These are phyloP conservation scores for Plasmodium inui DNA, from an alignment of 169 alveolate genomes.

Conservation along the genomic window DNA sequence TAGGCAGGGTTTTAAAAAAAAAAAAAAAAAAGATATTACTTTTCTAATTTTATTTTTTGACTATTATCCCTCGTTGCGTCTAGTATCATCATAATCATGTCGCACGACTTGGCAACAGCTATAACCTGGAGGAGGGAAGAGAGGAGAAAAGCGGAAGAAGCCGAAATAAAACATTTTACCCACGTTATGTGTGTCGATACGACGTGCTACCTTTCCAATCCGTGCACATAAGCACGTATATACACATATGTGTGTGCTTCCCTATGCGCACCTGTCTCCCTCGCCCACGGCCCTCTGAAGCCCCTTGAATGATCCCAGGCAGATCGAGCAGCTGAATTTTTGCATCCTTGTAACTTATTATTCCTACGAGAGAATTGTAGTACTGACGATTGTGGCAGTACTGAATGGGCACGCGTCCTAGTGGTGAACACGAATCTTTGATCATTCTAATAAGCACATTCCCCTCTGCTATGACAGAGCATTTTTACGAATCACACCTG, in stretches of 20 bases:
- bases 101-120: conserved; percentile 97
- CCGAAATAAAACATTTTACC: neutral
- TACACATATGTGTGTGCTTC: neutral
- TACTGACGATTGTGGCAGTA: neutral
- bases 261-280: conserved; percentile 93
- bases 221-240: neutral
- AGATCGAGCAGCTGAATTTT: conserved; percentile 96
- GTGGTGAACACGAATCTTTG: neutral
- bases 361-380: conserved; percentile 24
- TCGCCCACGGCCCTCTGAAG: conserved; percentile 99
- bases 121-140: conserved; percentile 81
- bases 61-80: conserved; percentile 96
- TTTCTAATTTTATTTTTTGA: conserved; percentile 94
- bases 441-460: neutral
- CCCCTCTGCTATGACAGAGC: neutral
- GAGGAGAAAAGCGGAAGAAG: neutral
- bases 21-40: conserved; percentile 41
- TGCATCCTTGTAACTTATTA: conserved; percentile 93
- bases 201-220: neutral
- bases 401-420: neutral
- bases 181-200: neutral
- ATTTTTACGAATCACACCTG: conserved; percentile 88
- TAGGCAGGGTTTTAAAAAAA: neutral
- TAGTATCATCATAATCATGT: conserved; percentile 94
- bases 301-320: conserved; percentile 97